Conservation (phyloP, 257 asterid species). For the Penstemon newberryi region DNA sequence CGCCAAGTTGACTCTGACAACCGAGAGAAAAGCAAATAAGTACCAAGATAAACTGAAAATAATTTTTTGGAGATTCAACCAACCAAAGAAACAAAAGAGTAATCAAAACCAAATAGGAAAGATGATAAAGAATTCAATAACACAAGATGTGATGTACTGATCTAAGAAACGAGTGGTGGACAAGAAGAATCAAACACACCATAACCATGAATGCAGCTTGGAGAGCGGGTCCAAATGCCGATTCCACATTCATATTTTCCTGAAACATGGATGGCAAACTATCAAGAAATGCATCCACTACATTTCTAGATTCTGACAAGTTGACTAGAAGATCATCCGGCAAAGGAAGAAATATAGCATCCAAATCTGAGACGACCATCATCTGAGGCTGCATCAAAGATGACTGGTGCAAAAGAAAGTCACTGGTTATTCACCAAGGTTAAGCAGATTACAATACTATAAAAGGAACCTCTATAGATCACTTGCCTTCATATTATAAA, state of each 20-base stretch:
- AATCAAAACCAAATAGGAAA: conserved; percentile 14
- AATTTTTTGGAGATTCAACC: conserved; percentile 8
- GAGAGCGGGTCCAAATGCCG: conserved; percentile 99
- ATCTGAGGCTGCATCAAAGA: conserved; percentile 84
- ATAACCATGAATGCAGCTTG: conserved; percentile 88
- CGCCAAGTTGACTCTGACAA: conserved; percentile 92
- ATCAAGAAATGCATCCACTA: conserved; percentile 93
- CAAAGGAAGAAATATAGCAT: conserved; percentile 70
- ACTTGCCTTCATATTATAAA: conserved; percentile 91
- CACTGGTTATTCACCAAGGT: conserved; percentile 27
- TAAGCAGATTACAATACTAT: conserved; percentile 22
- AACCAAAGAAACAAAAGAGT: conserved; percentile 14
- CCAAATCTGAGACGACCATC: conserved; percentile 91
- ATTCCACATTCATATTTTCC: conserved; percentile 83
- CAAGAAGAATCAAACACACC: conserved; percentile 56
- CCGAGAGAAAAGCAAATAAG: conserved; percentile 34
- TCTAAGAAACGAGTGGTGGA: neutral
- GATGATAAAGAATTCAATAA: conserved; percentile 17
- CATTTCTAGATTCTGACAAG: conserved; percentile 90
- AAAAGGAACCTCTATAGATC: conserved; percentile 25
- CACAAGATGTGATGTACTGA: neutral
- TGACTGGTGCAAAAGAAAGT: conserved; percentile 58
- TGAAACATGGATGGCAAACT: conserved; percentile 92
- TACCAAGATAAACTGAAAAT: conserved; percentile 24
- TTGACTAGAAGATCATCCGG: conserved; percentile 97